Evolutionary conservation across 139 green algal genomes (phyloP).

Genomic region (Astrephomene gubernaculifera): DNA sequence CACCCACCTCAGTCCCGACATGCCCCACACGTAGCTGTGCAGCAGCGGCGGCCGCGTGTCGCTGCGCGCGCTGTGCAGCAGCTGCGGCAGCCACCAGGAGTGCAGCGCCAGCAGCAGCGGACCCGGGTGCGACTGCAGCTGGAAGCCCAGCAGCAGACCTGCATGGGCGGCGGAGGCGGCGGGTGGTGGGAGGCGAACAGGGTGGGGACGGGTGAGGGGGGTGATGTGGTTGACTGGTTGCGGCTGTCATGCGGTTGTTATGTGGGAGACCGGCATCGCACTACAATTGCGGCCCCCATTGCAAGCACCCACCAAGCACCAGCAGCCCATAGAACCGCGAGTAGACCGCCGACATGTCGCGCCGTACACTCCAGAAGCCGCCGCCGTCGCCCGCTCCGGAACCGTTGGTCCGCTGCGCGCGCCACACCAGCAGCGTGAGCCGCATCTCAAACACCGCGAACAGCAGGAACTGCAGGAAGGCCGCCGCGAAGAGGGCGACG

Average conservation of each 20-base stretch:
- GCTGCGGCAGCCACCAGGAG: slow-evolving; percentile 91
- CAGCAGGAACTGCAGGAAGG: slow-evolving; percentile 88
- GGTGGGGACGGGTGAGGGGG: too few species aligned
- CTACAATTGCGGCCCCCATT: too few species aligned
- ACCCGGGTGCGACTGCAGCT: slow-evolving; percentile 58
- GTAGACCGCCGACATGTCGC: slow-evolving; percentile 87
- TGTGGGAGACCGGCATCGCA: too few species aligned
- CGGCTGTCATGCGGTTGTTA: too few species aligned
- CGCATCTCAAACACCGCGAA: slow-evolving; percentile 95
- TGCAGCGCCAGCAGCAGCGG: slow-evolving; percentile 68
- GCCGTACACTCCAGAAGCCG: slow-evolving; percentile 72
- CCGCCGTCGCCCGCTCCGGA: background rate
- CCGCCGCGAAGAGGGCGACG: slow-evolving; percentile 79
- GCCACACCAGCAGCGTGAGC: slow-evolving; percentile 86
- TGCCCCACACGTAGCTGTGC: slow-evolving; percentile 85
- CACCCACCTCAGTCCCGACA: slow-evolving; percentile 24
- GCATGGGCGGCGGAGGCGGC: too few species aligned
- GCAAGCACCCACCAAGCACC: slow-evolving; percentile 60
- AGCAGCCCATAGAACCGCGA: slow-evolving; percentile 85
- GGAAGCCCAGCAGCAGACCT: slow-evolving; percentile 70
- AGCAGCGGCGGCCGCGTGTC: slow-evolving; percentile 78
- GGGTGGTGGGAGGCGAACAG: too few species aligned
- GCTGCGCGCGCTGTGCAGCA: slow-evolving; percentile 70
- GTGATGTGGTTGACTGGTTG: too few species aligned
- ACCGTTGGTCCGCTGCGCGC: slow-evolving; percentile 54